These are phyloP conservation scores for Pterocarpus santalinus DNA, from an alignment of 306 rosid genomes.

Conservation along the genomic window DNA sequence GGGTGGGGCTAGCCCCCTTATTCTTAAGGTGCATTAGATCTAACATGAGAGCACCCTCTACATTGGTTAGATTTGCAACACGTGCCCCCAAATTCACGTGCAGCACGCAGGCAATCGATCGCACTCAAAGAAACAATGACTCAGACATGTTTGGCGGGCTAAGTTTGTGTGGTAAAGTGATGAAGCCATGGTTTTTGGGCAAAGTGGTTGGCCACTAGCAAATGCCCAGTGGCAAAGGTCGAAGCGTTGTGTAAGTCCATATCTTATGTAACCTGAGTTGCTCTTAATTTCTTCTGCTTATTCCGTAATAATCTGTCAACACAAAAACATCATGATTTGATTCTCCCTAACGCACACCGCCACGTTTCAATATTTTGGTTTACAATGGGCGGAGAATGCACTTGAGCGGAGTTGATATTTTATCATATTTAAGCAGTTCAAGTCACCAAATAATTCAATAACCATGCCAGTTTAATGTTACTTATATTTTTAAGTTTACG, in stretches of 20 bases:
- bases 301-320: no score
- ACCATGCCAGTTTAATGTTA: no score
- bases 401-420: no score
- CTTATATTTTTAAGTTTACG: no score
- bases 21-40: slow-evolving; percentile 22
- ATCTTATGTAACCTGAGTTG: background rate
- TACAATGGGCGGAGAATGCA: background rate
- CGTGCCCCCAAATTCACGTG: background rate
- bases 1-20: background rate
- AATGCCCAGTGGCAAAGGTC: background rate
- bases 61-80: slow-evolving; percentile 31
- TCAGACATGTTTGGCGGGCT: background rate
- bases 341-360: no score
- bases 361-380: background rate
- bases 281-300: no score
- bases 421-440: background rate
- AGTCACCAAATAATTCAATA: background rate
- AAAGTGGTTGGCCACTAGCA: background rate
- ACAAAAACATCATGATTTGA: no score
- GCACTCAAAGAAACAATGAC: background rate
- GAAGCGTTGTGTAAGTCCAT: background rate
- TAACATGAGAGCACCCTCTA: background rate
- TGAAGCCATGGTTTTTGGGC: slow-evolving; percentile 21
- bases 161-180: background rate
- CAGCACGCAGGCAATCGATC: background rate